A percentile compares a stretch with the other conserved stretches of the same genome.
phyloP scores from a whole-genome alignment of 495 filamentous ascomycete species.

The Penicillium turbatum region DNA sequence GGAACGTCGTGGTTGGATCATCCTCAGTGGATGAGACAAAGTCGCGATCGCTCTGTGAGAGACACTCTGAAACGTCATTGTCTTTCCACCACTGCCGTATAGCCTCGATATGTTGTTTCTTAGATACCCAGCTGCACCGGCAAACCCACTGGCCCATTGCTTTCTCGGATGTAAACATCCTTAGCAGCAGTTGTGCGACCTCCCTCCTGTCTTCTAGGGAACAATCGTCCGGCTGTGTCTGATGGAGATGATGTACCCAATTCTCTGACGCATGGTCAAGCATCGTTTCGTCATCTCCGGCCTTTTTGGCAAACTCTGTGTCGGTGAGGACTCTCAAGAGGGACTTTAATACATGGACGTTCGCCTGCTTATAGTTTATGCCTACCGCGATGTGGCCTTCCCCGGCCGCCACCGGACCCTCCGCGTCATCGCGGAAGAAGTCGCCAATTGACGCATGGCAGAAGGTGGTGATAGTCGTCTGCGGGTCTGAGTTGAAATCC shows the following conservation, averaged over 20 bases:
- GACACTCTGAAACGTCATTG: constrained; percentile 6
- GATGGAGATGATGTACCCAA: neutral
- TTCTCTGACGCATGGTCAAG: neutral
- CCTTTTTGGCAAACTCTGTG: neutral
- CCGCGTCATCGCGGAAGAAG: constrained; percentile 27
- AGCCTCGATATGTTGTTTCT: too few relatives aligned
- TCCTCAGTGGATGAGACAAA: neutral
- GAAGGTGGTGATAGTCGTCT: constrained; percentile 31
- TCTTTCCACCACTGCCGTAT: neutral
- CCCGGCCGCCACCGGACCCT: constrained; percentile 13
- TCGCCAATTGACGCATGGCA: constrained; percentile 32
- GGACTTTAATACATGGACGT: neutral
- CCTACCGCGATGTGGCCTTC: constrained; percentile 13
- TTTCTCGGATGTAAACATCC: neutral
- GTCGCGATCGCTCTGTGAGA: neutral
- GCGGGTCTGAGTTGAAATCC: constrained; percentile 27
- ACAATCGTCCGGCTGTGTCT: neutral
- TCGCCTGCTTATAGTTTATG: constrained; percentile 13
- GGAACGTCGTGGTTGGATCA: neutral
- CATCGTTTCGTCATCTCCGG: neutral
- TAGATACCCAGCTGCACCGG: too few relatives aligned
- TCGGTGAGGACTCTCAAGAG: neutral
- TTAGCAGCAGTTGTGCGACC: neutral
- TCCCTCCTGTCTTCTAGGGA: neutral
- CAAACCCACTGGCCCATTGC: too few relatives aligned